These are phyloP conservation scores for Cynanchum wilfordii DNA, from an alignment of 257 asterid species.

Conservation along the genomic window DNA sequence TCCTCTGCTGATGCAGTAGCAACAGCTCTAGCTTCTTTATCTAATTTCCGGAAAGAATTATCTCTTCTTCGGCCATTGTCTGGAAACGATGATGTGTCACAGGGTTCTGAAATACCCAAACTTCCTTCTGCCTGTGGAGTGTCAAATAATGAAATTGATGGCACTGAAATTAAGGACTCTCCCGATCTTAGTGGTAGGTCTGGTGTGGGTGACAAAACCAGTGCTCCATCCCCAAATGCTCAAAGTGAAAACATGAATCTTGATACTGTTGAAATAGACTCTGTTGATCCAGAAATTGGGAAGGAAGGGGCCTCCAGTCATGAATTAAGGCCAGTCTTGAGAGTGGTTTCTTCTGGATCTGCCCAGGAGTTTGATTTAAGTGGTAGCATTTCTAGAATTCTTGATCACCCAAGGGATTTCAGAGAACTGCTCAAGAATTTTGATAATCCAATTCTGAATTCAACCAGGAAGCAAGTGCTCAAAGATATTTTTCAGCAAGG, in stretches of 20 bases:
- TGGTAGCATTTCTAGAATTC: slow-evolving; percentile 47
- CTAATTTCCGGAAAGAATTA: slow-evolving; percentile 49
- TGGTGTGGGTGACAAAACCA: slow-evolving; percentile 36
- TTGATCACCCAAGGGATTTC: slow-evolving; percentile 49
- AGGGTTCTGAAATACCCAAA: slow-evolving; percentile 49
- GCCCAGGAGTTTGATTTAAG: slow-evolving; percentile 48
- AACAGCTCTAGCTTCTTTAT: slow-evolving; percentile 64
- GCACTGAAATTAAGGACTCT: slow-evolving; percentile 55
- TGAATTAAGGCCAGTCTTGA: slow-evolving; percentile 53
- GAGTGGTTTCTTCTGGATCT: slow-evolving; percentile 45
- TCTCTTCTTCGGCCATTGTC: slow-evolving; percentile 56
- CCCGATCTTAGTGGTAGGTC: slow-evolving; percentile 43
- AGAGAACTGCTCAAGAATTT: slow-evolving; percentile 47
- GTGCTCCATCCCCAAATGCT: slow-evolving; percentile 39
- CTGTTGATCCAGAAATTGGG: slow-evolving; percentile 44
- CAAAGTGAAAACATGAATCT: slow-evolving; percentile 38
- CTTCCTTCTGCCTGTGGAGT: slow-evolving; percentile 58
- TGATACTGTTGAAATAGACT: slow-evolving; percentile 22
- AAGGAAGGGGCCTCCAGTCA: slow-evolving; percentile 38
- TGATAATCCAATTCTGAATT: slow-evolving; percentile 46
- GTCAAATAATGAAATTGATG: slow-evolving; percentile 42
- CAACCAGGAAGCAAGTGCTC: slow-evolving; percentile 64
- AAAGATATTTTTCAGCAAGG: slow-evolving; percentile 66
- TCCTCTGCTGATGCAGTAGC: slow-evolving; percentile 74
- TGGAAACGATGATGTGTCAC: slow-evolving; percentile 41